Evolutionary conservation across 2,329 filamentous ascomycete species (phyloP), one percentile per base, ranked within the genome.

Genomic region (Arthrobotrys megalospora): DNA sequence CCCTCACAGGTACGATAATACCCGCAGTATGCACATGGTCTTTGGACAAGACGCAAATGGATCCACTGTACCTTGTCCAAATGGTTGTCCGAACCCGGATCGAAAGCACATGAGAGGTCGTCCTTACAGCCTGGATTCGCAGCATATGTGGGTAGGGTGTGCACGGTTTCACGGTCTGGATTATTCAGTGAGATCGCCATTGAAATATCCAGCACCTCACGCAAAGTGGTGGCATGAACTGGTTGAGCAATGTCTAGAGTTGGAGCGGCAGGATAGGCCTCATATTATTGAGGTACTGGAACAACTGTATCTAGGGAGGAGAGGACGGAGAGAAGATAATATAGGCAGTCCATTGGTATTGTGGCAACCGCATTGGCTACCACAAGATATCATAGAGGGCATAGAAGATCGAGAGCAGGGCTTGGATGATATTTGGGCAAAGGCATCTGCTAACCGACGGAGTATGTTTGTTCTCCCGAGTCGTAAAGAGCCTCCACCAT

Each of bases 281-380:
- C 19, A 76, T n/a, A 45, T 48, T 19, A 52, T 76, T 0, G 72
- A 70, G 6, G 53, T 76, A 11, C 34, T 70, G 38, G 55, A 70
- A 24, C 16, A 4, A 12, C 45, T 70, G 14, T 64, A 34, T 21
- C 55, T n/a, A 8, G 48, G 38, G 41, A 32, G 55, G 28, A 58
- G 43, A n/a, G 60, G 32, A 7, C 48, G 63, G n/a, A 62, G 65
- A 7, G 50, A 65, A 19, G 65, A 62, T 14, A 34, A 7, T 14
- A 36, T 60, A 16, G 72, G 72, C 1, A 76, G 28, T 16, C 55
- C 41, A 1, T 24, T 41, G 24, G 28, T 48, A 32, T 19, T 76
- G 16, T 76, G 72, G 72, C 41, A 70, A 7, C 38, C 47, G 12
- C 8, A 3, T 3, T 76, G 72, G 72, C 21, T 76, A 8, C 45